Evolutionary conservation across 306 rosid species (phyloP), one percentile per base, ranked within the genome.

Genomic region (Cucurbita moschata): DNA sequence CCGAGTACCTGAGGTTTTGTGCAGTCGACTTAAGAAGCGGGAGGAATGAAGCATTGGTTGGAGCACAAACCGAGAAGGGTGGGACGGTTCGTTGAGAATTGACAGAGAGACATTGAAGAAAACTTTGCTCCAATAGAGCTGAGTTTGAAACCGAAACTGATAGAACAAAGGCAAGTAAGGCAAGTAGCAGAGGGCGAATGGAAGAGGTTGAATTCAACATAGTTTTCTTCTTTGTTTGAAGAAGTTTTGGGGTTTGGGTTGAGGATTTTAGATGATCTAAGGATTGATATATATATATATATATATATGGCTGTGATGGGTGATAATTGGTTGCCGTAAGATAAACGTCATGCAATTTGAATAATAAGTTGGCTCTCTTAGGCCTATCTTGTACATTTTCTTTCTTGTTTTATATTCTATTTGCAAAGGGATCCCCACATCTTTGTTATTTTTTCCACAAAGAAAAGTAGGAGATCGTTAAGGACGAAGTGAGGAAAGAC

Each of bases 21-120:
- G 96, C 97, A 8, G 91, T 83, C 58, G 92, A 85, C 21, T 81
- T 84, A 9, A 91, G 90, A 53, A 86, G 53, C 0, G 92, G 52
- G 38, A 75, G 78, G 83, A 67, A 91, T 68, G 85, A 71, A 13
- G 77, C 40, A 70, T 85, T 81, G 37, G 12, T 73, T 1, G 79
- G 82, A 38, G 87, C 75, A 83, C 83, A 82, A 21, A 91, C 75
- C 57, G 82, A 39, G 50, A 85, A 69, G 76, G 85, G 81, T 68
- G 83, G 85, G 7, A 82, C 64, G 35, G 81, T 55, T 58, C 12
- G 40, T 8, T 64, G 68, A 18, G 88, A 82, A 21, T 82, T 81
- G 5, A 38, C 9, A 57, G 82, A 74, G 60, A 90, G 74, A 65
- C 96, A 88, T 4, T 72, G 78, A 46, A 61, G 76, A 76, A 90